Evolutionary conservation across 129 eudicot species (phyloP), one percentile per base, ranked within the genome.

Genomic region (Pulicaria dysenterica): DNA sequence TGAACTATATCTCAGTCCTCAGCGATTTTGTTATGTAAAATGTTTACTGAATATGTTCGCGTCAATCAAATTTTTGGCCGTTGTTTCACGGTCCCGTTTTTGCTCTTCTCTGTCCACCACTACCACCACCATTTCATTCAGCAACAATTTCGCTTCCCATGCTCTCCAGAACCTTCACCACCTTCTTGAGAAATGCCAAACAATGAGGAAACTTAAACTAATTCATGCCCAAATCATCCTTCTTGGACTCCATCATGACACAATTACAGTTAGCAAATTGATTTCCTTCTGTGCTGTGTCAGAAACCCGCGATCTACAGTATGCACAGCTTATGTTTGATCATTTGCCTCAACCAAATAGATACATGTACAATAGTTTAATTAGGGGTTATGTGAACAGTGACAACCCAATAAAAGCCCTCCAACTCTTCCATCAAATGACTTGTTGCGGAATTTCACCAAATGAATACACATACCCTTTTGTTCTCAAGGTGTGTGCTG

Each of bases 151-250:
- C 53, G 44, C 31, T 37, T 76, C 75, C 41, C 41, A 77, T 15
- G 16, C 73, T 60, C 78, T 70, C 70, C 74, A 70, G 41, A 75
- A 49, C 73, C 70, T 81, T 15, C 70, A 63, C 37, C 57, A 69
- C 31, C 57, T 39, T 68, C 74, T 83, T 37, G 66, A 80, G 37
- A 71, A 76, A 66, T 83, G 87, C 36, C 58, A 70, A 45, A 64
- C 74, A 41, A 75, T 83, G 59, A 44, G 4, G 13, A 55, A 70
- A 11, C 79, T 83, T 34, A 75, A 70, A 24, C 70, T 56, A 66
- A 71, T 72, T 49, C 87, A 83, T 14, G 79, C 87, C 69, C 82
- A 58, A 67, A 54, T 80, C 77, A 69, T 74, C 80, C 46, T 74
- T 69, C 77, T 74, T 19, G 80, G 80, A 41, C 77, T 80, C 58